Evolutionary conservation across 805 yeast species (phyloP), one percentile per base, ranked within the genome.

Genomic region (Saturnispora galanensis): DNA sequence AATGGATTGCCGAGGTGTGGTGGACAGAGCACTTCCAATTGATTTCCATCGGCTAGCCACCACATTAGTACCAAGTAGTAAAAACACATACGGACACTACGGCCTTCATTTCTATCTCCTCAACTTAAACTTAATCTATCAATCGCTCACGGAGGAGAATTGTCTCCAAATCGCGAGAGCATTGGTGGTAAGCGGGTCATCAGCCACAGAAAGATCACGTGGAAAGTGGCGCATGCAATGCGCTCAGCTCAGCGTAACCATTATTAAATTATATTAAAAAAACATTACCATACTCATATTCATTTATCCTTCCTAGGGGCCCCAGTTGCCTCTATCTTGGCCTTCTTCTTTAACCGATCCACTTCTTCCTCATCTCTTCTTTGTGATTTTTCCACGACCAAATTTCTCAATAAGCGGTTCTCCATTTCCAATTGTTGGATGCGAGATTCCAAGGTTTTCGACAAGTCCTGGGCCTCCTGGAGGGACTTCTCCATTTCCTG

Each of bases 361-460:
- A 78, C 65, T 47, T 77, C 76, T 47, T 73, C 76, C 18, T 67
- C 63, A 44, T 74, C 76, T 42, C 73, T 62, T 50, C 73, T 71
- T 45, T 76, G 78, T 44, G 83, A 82, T 56, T 86, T 84, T 62
- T 87, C 90, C 38, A 84, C 81, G 18, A 90, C 89, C 53, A 93
- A 68, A 58, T 83, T 84, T 65, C 85, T 77, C 54, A 90, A 71
- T 62, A 94, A 71, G 57, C 79, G 76, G 66, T 90, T 90, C 66
- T 90, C 98, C 95, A 87, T 86, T 65, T 89, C 95, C 52, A 90
- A 67, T 45, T 90, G 85, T 62, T 80, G 80, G 47, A 93, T 77
- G 57, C 79, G 79, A 56, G 75, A 71, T 61, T 88, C 95, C 50
- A 88, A 70, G 17, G 68, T 67, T 39, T 69, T 65, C 12, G 89